Conservation (phyloP, 129 eudicot genomes). For the Deinandra increscens region DNA sequence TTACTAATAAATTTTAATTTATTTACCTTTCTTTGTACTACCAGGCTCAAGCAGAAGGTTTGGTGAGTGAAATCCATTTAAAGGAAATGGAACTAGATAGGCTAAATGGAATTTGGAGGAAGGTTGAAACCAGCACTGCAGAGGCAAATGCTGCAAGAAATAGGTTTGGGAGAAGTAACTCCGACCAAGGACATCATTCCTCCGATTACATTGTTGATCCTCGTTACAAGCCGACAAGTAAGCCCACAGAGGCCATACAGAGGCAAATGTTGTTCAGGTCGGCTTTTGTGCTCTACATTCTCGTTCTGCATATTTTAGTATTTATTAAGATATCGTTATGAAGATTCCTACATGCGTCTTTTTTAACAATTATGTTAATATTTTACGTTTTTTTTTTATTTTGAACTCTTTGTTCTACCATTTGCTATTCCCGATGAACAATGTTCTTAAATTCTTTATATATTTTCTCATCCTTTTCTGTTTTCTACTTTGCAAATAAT, state of each 20-base stretch:
- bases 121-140: conserved; percentile 44
- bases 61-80: conserved; percentile 64
- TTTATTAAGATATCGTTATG: conserved; percentile 73
- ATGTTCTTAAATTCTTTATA: background rate
- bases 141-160: conserved; percentile 62
- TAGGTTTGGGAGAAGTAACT: conserved; percentile 56
- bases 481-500: conserved; percentile 11
- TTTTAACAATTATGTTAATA: conserved; percentile 25
- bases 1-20: background rate
- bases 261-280: conserved; percentile 88
- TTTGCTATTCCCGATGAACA: conserved; percentile 13
- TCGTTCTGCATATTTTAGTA: conserved; percentile 67
- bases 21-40: conserved; percentile 4
- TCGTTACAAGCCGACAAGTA: conserved; percentile 53
- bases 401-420: background rate
- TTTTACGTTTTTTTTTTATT: background rate
- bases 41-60: conserved; percentile 90
- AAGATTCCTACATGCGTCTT: conserved; percentile 19
- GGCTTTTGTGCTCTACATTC: conserved; percentile 83
- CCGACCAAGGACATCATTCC: conserved; percentile 39
- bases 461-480: background rate
- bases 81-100: conserved; percentile 85
- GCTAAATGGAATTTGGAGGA: conserved; percentile 62
- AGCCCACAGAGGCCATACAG: conserved; percentile 59
- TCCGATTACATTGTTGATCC: conserved; percentile 59